Base-by-base conservation (phyloP, 805 yeast genomes). In the Tetrapisispora phaffii region DNA sequence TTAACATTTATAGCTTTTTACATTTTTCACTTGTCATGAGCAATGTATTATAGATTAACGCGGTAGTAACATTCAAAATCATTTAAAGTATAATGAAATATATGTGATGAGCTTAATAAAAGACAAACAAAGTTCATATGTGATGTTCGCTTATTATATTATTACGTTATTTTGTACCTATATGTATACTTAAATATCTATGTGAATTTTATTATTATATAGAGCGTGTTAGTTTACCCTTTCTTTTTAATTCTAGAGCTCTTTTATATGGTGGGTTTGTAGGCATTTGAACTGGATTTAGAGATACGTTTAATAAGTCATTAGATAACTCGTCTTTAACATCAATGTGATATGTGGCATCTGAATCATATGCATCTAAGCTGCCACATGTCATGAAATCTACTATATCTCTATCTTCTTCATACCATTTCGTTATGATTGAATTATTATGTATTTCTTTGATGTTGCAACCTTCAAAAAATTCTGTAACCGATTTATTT, bases 351-450 rank as follows among this genome's bases (percentile, higher is more conserved):
- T 93, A 93, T 0, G 97, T 90, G 0, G 98, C 98, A 66, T 93
- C 98, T 0, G 96, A 85, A 62, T 93, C 98, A 43, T 82, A 84
- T 53, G 84, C 84, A 36, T 79, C 73, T 46, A 93, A 71, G 57
- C 88, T 96, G 34, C 98, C 98, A 66, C 98, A 93, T 0, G 97
- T 96, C 47, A 93, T 70, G 56, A 90, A 90, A n/a, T 88, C 87
- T 0, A 96, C 97, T 21, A 93, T 77, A 10, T 69, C 64, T 50
- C 97, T 69, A 51, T 82, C 85, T 53, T 84, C 93, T 32, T 79
- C 65, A 39, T 56, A 52, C 48, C 66, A 68, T 6, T 66, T 69
- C 50, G 76, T 64, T 48, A 74, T 36, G 7, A 33, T 20, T 15
- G 20, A 17, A 28, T 34, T 22, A 34, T 9, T 9, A 17, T 26